Conservation (phyloP, 768 basidiomycete species). For the Agrocybe pediades region DNA sequence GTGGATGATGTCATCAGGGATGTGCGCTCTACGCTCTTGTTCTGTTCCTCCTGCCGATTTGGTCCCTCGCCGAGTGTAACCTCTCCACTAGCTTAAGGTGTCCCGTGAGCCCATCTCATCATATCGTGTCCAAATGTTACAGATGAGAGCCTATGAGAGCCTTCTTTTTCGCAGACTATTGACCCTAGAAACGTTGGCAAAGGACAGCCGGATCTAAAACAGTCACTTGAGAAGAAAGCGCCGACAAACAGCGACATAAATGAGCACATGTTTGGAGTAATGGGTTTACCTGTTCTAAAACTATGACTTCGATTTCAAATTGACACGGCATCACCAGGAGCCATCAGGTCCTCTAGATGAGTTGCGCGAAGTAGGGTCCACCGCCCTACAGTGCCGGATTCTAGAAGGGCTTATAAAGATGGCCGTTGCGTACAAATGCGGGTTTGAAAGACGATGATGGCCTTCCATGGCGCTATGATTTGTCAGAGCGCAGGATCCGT, state of each 20-base stretch:
- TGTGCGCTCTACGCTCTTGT: neutral
- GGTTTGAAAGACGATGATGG: neutral
- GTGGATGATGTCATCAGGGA: conserved; percentile 16
- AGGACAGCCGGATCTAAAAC: conserved; percentile 6
- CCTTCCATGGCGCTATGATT: neutral
- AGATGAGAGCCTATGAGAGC: too few species aligned
- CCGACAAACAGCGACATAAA: neutral
- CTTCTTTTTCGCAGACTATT: too few species aligned
- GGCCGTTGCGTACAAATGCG: neutral
- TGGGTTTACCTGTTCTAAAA: neutral
- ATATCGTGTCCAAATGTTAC: too few species aligned
- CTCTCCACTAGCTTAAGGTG: too few species aligned
- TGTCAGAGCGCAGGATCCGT: neutral
- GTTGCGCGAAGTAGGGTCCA: too few species aligned
- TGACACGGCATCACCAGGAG: neutral
- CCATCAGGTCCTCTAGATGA: too few species aligned
- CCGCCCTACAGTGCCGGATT: too few species aligned
- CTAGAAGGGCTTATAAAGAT: neutral
- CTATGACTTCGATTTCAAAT: neutral
- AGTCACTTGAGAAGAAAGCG: neutral
- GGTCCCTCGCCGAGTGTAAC: neutral
- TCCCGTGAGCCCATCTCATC: neutral
- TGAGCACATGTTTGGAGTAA: conserved; percentile 4
- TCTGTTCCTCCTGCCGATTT: conserved; percentile 1
- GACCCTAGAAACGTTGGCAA: neutral